phyloP scores from a whole-genome alignment of 257 asterid genomes.

The Lycium barbarum region DNA sequence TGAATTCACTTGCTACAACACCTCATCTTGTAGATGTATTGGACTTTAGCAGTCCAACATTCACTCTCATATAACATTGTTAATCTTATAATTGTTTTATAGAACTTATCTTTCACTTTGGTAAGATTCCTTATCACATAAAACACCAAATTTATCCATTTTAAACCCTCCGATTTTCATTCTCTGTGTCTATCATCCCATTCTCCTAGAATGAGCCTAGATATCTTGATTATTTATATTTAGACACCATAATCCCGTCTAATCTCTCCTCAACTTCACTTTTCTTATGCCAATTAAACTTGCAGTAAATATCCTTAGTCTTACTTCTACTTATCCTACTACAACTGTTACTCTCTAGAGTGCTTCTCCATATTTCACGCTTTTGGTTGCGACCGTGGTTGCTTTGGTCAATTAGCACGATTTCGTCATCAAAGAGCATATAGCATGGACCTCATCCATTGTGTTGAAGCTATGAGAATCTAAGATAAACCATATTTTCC shows the following conservation, averaged over 20 bases:
- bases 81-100: too few relatives aligned
- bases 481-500: background rate
- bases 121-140: too few relatives aligned
- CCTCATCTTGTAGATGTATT: too few relatives aligned
- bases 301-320: background rate
- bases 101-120: too few relatives aligned
- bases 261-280: background rate
- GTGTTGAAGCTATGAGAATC: background rate
- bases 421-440: background rate
- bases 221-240: too few relatives aligned
- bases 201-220: background rate
- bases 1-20: background rate
- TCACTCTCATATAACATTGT: too few relatives aligned
- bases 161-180: too few relatives aligned
- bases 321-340: background rate
- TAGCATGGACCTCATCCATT: background rate
- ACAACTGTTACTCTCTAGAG: background rate
- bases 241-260: background rate
- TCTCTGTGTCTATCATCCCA: too few relatives aligned
- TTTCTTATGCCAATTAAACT: background rate
- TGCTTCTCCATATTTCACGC: background rate
- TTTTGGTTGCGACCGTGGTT: too few relatives aligned
- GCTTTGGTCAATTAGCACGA: too few relatives aligned
- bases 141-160: too few relatives aligned
- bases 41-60: too few relatives aligned